phyloP scores from a whole-genome alignment of 331 rosid species.

The Quercus tomentella region DNA sequence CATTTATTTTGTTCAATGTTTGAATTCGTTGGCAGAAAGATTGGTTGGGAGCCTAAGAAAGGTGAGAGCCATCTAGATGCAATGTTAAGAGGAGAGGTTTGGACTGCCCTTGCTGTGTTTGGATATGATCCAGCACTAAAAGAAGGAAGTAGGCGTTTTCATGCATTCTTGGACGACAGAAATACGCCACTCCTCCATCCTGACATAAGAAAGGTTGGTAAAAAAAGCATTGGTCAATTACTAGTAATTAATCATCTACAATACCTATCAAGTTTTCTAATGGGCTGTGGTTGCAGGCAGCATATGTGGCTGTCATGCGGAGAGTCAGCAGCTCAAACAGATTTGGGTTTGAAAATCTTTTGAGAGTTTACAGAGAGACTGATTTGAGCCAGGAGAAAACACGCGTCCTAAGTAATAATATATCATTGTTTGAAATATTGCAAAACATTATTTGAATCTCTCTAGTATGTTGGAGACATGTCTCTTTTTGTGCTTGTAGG shows the following conservation, averaged over 20 bases:
- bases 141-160: constrained; percentile 71
- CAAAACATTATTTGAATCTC: background rate
- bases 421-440: constrained; percentile 2
- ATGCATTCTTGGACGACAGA: constrained; percentile 68
- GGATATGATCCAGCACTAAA: constrained; percentile 69
- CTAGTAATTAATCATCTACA: background rate
- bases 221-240: background rate
- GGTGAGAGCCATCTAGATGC: constrained; percentile 82
- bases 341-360: constrained; percentile 59
- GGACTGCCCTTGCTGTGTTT: constrained; percentile 61
- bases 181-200: constrained; percentile 78
- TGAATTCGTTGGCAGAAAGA: too few relatives aligned
- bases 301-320: constrained; percentile 77
- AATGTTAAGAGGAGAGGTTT: constrained; percentile 88
- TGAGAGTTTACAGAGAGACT: constrained; percentile 73
- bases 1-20: too few relatives aligned
- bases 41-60: constrained; percentile 20
- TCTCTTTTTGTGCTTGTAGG: background rate
- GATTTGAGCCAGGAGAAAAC: constrained; percentile 86
- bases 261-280: constrained; percentile 1
- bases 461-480: background rate
- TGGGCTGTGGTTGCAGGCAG: constrained; percentile 56
- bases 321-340: constrained; percentile 46
- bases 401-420: constrained; percentile 63
- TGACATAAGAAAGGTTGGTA: constrained; percentile 72